These are phyloP conservation scores for Syzygium malaccense DNA, from an alignment of 441 rosid genomes.

Conservation along the genomic window DNA sequence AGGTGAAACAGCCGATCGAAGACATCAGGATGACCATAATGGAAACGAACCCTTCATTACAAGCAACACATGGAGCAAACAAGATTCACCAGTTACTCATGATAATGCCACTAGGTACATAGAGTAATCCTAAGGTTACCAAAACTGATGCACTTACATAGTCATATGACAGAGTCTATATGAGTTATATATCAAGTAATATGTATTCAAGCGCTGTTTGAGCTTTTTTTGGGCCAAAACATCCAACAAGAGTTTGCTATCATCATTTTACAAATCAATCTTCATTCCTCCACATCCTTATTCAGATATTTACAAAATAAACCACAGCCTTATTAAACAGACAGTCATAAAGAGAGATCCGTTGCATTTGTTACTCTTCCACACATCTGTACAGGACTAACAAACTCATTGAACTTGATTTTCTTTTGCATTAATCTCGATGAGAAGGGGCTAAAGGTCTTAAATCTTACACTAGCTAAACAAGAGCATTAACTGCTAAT, in stretches of 20 bases:
- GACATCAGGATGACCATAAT: constrained; percentile 95
- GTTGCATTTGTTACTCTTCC: background rate
- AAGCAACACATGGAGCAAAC: background rate
- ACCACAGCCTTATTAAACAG: background rate
- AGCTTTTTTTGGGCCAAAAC: background rate
- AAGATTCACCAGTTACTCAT: background rate
- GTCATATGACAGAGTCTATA: background rate
- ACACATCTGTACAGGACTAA: too few relatives aligned
- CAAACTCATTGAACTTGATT: background rate
- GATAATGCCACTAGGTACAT: too few relatives aligned
- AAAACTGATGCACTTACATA: background rate
- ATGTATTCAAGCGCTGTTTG: background rate
- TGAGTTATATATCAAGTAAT: too few relatives aligned
- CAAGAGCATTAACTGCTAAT: too few relatives aligned
- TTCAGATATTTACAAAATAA: background rate
- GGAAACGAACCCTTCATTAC: too few relatives aligned
- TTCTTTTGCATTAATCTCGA: too few relatives aligned
- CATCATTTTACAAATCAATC: background rate
- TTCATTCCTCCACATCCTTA: background rate
- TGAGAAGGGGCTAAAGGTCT: too few relatives aligned
- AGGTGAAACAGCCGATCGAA: constrained; percentile 94
- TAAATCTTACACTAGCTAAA: too few relatives aligned
- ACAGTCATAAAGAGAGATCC: too few relatives aligned
- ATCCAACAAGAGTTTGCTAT: background rate
- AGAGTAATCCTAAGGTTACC: too few relatives aligned